Percentiles rank a stretch among this genome's conserved stretches.
These are phyloP conservation scores for Hanseniaspora hatyaiensis DNA, from an alignment of 805 yeast genomes.

Conservation along the genomic window DNA sequence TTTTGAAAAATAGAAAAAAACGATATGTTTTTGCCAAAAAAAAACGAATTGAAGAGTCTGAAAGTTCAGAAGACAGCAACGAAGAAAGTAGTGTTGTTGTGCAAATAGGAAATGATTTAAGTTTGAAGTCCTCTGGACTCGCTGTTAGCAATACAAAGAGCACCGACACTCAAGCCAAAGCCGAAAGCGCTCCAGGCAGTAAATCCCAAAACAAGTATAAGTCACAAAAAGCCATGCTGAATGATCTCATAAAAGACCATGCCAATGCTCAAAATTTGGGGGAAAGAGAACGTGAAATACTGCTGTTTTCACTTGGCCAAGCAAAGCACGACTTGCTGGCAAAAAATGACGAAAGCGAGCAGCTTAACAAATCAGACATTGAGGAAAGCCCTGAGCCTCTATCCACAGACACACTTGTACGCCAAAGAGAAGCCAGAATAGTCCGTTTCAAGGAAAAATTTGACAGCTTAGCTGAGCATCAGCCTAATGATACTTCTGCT, in stretches of 20 bases:
- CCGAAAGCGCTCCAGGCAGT: background rate
- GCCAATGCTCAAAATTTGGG: background rate
- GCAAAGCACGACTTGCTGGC: constrained; percentile 1
- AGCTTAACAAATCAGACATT: background rate
- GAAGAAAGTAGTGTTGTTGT: no score
- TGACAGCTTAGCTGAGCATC: background rate
- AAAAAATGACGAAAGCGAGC: no score
- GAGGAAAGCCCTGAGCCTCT: background rate
- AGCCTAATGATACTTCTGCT: no score
- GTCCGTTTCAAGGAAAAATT: background rate
- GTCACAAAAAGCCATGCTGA: constrained; percentile 5
- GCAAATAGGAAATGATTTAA: background rate
- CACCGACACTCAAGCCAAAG: no score
- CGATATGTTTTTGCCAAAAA: background rate
- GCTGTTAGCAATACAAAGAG: no score
- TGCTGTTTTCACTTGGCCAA: background rate
- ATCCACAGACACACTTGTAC: no score
- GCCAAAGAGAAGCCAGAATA: no score
- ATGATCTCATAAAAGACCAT: background rate
- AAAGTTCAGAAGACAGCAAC: background rate
- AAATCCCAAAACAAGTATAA: constrained; percentile 9
- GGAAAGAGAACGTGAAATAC: constrained; percentile 2
- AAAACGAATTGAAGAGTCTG: background rate
- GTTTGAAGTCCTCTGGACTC: no score
- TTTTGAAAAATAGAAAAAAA: constrained; percentile 4